Base-by-base conservation (phyloP, 2,329 filamentous ascomycete genomes). In the Teratosphaeria destructans region DNA sequence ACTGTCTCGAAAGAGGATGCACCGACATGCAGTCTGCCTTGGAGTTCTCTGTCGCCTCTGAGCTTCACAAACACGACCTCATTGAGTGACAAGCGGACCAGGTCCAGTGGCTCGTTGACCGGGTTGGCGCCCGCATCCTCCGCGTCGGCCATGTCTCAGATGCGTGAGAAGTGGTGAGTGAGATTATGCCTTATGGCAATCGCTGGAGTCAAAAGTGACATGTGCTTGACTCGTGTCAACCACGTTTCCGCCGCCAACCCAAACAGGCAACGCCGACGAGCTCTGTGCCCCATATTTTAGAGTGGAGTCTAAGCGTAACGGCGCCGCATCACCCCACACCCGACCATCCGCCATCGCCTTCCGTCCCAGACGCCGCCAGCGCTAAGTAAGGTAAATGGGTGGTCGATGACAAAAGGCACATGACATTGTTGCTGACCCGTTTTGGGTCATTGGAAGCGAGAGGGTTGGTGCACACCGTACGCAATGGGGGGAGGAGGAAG, bases 61-160 rank as follows among this genome's bases (percentile, higher is more conserved):
- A 99, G 82, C 83, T 97, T 97, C 66, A 99, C 93, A 76, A 96
- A 95, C 57, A 99, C 94, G 54, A 94, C 85, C 76, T 99, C 94
- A 75, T 97, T 93, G 55, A 99, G 84, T 67, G 93, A 90, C 59
- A 99, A 84, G 67, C 92, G 90, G 67, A 99, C 94, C 52, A 99
- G 85, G 75, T 97, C 94, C 71, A 99, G 87, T 59, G 95, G 93
- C 79, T 99, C 93, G 57, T 92, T 86, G 60, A 91, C 88, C 58
- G 72, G 70, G 60, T 72, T 71, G 60, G 88, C 26, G 67, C 81
- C 80, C 57, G 80, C 74, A 60, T 83, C 80, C 66, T 86, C 85
- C 72, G 88, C 89, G 64, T 96, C 92, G 68, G 92, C 89, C 92
- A 96, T 96, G 35, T 62, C 29, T 56, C 49, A 57, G 6, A 11